phyloP scores from a whole-genome alignment of 257 asterid species.

The Jasminum sambac region DNA sequence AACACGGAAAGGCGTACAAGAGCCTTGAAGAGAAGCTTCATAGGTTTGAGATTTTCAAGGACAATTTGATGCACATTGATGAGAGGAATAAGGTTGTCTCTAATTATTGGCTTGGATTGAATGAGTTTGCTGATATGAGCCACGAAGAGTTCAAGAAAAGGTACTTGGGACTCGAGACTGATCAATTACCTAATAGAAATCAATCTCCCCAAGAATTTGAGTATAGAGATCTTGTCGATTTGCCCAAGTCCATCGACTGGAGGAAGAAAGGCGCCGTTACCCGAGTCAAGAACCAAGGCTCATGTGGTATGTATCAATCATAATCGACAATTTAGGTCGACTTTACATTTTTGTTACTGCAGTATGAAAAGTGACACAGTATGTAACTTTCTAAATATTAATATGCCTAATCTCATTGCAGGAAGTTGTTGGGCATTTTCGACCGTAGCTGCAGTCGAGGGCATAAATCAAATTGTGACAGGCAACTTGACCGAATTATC shows the following conservation, averaged over 20 bases:
- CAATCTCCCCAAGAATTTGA: constrained; percentile 38
- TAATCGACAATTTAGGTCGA: no score
- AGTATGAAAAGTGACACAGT: no score
- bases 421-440: constrained; percentile 93
- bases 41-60: constrained; percentile 63
- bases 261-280: constrained; percentile 70
- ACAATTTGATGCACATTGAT: constrained; percentile 59
- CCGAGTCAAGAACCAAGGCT: constrained; percentile 63
- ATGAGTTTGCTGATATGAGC: constrained; percentile 62
- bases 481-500: constrained; percentile 67
- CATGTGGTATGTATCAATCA: constrained; percentile 47
- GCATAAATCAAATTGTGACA: constrained; percentile 66
- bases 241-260: constrained; percentile 70
- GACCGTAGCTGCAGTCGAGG: constrained; percentile 77
- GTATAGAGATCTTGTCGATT: constrained; percentile 36
- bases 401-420: constrained; percentile 20
- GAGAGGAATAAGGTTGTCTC: constrained; percentile 48
- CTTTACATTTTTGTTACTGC: no score
- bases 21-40: constrained; percentile 57
- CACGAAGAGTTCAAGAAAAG: constrained; percentile 62
- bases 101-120: constrained; percentile 64
- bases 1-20: constrained; percentile 51
- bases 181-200: constrained; percentile 27
- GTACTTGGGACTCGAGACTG: constrained; percentile 53
- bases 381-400: no score